These are phyloP conservation scores for Pseudogymnoascus sp. DNA, from an alignment of 2,329 filamentous ascomycete genomes.

Conservation along the genomic window DNA sequence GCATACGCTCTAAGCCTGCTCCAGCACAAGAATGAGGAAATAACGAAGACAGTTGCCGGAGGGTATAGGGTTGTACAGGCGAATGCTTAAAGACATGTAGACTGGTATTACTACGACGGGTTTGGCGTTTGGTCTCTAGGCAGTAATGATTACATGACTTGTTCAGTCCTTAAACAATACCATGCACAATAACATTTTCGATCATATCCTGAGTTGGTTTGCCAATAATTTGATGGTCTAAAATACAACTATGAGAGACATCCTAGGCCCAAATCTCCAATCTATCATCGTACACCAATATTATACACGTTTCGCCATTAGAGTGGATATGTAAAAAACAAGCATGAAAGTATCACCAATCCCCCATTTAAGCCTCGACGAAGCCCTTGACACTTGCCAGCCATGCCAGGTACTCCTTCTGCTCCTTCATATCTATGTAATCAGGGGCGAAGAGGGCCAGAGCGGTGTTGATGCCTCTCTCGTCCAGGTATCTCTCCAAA, in stretches of 20 bases:
- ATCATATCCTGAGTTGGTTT: neutral
- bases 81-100: conserved; percentile 39
- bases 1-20: conserved; percentile 83
- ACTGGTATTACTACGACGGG: neutral
- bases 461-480: conserved; percentile 80
- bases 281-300: conserved; percentile 5
- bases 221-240: neutral
- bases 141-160: conserved; percentile 1
- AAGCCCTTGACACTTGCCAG: conserved; percentile 81
- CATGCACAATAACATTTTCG: neutral
- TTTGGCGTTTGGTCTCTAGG: neutral
- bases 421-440: conserved; percentile 97
- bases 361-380: conserved; percentile 54
- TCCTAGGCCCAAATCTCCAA: neutral
- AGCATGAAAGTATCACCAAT: neutral
- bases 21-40: conserved; percentile 90
- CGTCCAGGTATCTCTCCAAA: conserved; percentile 88
- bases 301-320: conserved; percentile 11
- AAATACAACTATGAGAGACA: neutral
- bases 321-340: conserved; percentile 10
- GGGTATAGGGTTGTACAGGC: conserved; percentile 68
- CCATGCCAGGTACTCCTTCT: conserved; percentile 93
- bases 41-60: conserved; percentile 65
- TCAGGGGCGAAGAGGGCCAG: conserved; percentile 88
- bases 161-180: neutral